Evolutionary conservation across 2,329 filamentous ascomycete species (phyloP).

Genomic region (Colletotrichum paranaense): DNA sequence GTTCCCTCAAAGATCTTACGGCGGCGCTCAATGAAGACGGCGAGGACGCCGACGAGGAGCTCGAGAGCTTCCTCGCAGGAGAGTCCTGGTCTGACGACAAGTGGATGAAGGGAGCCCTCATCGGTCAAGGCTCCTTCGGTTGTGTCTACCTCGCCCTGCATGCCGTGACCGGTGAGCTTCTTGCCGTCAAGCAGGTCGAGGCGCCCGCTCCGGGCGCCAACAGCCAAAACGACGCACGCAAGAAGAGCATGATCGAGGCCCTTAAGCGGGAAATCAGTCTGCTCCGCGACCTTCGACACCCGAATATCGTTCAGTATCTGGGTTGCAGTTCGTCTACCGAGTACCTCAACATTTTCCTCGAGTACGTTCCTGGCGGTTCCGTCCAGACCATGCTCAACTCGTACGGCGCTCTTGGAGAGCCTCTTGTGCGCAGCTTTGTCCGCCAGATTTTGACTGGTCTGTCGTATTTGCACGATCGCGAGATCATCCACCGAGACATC

Average conservation of each 20-base stretch:
- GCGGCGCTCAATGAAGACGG: conserved; percentile 90
- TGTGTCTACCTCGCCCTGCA: conserved; percentile 95
- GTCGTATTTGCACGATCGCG: conserved; percentile 90
- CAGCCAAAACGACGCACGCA: conserved; percentile 86
- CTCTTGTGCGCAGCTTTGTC: conserved; percentile 94
- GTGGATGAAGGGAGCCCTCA: conserved; percentile 99
- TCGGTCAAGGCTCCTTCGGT: conserved; percentile 96
- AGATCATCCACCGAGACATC: conserved; percentile 99
- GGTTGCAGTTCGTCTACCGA: conserved; percentile 92
- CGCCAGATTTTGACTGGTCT: conserved; percentile 94
- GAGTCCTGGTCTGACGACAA: conserved; percentile 97
- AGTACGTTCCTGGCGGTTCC: conserved; percentile 97
- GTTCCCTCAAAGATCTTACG: conserved; percentile 85
- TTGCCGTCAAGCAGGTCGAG: conserved; percentile 98
- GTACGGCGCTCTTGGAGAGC: conserved; percentile 94
- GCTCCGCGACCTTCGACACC: conserved; percentile 91
- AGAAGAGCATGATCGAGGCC: conserved; percentile 98
- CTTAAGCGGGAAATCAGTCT: conserved; percentile 96
- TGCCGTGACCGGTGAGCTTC: conserved; percentile 94
- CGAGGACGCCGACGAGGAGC: conserved; percentile 89
- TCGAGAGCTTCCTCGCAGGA: conserved; percentile 89
- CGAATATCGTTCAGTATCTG: conserved; percentile 98
- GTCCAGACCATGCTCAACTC: conserved; percentile 99
- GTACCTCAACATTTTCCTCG: conserved; percentile 98
- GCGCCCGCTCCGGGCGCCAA: conserved; percentile 82